These are phyloP conservation scores for Pelagophyceae sp. DNA, from an alignment of 352 stramenopile genomes.

Conservation along the genomic window DNA sequence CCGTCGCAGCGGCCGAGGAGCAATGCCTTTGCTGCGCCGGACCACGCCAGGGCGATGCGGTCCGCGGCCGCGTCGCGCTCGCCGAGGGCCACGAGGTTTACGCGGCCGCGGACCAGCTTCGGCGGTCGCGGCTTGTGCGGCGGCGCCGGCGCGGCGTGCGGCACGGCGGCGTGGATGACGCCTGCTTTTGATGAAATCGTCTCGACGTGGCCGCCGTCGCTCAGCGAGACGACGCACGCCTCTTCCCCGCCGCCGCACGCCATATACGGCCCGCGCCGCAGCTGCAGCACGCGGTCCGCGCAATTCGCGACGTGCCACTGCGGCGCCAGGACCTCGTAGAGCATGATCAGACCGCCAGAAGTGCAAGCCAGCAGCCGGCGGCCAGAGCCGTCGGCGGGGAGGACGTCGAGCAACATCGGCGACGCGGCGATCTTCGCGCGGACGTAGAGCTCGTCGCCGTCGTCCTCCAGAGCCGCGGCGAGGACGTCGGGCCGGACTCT, in stretches of 20 bases:
- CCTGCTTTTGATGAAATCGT: neutral
- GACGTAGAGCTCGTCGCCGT: neutral
- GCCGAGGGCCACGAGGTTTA: neutral
- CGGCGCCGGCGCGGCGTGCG: neutral
- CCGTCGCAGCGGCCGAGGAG: conserved; percentile 5
- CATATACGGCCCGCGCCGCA: neutral
- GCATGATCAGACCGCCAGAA: neutral
- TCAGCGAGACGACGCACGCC: neutral
- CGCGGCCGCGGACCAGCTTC: neutral
- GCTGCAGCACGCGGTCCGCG: neutral
- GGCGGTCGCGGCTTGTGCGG: neutral
- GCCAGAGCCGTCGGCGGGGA: neutral
- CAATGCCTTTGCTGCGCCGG: neutral
- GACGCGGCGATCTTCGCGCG: neutral
- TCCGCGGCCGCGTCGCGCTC: neutral
- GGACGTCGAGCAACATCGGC: neutral
- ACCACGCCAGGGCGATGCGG: neutral
- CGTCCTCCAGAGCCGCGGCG: neutral
- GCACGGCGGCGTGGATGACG: neutral
- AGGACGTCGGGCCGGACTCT: neutral
- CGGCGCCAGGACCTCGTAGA: conserved; percentile 6
- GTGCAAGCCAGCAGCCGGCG: neutral
- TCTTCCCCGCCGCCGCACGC: neutral
- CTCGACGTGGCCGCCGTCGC: conserved; percentile 13
- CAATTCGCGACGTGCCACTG: neutral